A percentile compares a stretch with the other conserved stretches of the same genome.
These are phyloP conservation scores for Pueraria montana DNA, from an alignment of 306 rosid genomes.

Conservation along the genomic window DNA sequence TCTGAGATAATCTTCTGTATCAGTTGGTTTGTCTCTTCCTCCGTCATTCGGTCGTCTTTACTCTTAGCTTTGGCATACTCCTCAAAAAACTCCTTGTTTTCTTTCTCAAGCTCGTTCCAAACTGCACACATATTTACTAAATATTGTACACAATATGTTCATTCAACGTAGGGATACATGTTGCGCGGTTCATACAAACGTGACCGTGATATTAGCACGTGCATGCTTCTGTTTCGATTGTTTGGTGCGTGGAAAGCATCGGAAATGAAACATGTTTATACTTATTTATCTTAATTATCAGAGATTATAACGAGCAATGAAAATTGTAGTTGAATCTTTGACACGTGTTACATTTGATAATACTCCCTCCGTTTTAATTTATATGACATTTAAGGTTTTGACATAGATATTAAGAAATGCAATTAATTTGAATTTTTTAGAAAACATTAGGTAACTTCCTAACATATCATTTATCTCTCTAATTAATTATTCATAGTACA, in stretches of 20 bases:
- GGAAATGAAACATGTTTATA: background rate
- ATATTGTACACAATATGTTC: background rate
- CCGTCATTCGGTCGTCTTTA: constrained; percentile 75
- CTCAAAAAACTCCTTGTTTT: constrained; percentile 85
- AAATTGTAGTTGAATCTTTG: background rate
- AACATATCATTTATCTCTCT: no score
- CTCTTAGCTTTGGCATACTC: constrained; percentile 67
- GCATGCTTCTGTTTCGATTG: background rate
- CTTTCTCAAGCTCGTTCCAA: constrained; percentile 95
- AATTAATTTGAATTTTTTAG: no score
- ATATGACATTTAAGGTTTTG: no score
- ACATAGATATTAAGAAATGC: no score
- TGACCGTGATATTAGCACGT: constrained; percentile 33
- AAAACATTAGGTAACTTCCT: no score
- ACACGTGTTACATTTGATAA: no score
- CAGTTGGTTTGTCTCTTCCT: constrained; percentile 86
- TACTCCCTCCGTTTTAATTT: no score
- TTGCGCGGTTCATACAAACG: constrained; percentile 27
- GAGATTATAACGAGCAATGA: background rate
- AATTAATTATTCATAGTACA: no score
- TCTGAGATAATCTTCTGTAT: constrained; percentile 76
- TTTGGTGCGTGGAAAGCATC: background rate
- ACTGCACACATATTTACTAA: constrained; percentile 57
- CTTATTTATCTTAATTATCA: background rate
- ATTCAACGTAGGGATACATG: constrained; percentile 4